Evolutionary conservation across 2,329 filamentous ascomycete genomes (phyloP).

Genomic region (Claviceps monticola): DNA sequence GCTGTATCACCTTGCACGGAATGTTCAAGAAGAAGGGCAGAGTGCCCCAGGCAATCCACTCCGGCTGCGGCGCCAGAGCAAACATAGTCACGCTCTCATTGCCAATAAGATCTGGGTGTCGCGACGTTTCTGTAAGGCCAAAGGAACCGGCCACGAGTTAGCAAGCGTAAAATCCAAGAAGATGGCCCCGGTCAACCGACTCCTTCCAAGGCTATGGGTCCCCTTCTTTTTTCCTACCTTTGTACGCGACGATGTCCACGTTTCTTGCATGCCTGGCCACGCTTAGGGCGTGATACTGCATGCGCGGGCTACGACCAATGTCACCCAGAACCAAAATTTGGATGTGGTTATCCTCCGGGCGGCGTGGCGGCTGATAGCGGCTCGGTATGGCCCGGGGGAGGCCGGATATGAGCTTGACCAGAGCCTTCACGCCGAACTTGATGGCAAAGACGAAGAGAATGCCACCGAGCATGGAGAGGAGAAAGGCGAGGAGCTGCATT

Average conservation of each 20-base stretch:
- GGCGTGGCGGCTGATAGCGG: constrained; percentile 20
- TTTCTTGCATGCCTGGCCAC: constrained; percentile 68
- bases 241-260: constrained; percentile 80
- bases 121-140: constrained; percentile 49
- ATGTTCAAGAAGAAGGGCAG: constrained; percentile 66
- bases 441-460: constrained; percentile 19
- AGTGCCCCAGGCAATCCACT: constrained; percentile 50
- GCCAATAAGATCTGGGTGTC: constrained; percentile 62
- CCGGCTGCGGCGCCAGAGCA: constrained; percentile 54
- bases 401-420: constrained; percentile 12
- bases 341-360: constrained; percentile 31
- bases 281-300: constrained; percentile 96
- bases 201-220: no score
- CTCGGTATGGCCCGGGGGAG: constrained; percentile 18
- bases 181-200: no score
- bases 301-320: constrained; percentile 87
- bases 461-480: constrained; percentile 22
- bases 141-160: not conserved
- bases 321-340: constrained; percentile 90
- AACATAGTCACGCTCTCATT: constrained; percentile 58
- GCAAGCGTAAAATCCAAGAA: no score
- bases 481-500: constrained; percentile 13
- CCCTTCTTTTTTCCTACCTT: constrained; percentile 35
- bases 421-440: constrained; percentile 11
- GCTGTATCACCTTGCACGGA: constrained; percentile 76